Conservation (phyloP, 202 grass and related monocot genomes). For the Zoysia matrella region DNA sequence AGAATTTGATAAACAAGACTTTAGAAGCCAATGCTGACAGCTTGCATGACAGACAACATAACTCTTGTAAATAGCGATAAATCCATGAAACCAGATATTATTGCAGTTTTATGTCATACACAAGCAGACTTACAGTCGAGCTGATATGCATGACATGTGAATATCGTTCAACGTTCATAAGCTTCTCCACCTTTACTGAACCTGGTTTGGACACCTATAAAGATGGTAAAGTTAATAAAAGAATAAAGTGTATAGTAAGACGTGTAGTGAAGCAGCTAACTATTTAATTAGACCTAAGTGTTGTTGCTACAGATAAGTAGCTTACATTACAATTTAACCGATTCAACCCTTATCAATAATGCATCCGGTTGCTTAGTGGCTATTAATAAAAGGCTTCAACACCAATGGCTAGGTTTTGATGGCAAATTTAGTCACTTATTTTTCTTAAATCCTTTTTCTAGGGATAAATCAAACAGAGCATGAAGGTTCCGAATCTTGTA, state of each 20-base stretch:
- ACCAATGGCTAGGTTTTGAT: not conserved
- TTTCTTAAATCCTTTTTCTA: not conserved
- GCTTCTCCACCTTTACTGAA: conserved; percentile 82
- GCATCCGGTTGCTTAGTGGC: not conserved
- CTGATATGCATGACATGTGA: conserved; percentile 97
- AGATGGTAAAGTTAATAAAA: conserved; percentile 17
- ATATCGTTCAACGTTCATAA: conserved; percentile 93
- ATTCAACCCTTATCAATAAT: not conserved
- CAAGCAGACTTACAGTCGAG: conserved; percentile 58
- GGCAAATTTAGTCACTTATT: not conserved
- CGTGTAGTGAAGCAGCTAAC: not conserved
- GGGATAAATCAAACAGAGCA: not conserved
- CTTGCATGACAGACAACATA: not conserved
- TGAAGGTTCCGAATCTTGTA: not conserved
- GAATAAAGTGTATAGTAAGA: conserved; percentile 9
- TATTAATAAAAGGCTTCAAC: not conserved
- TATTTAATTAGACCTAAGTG: conserved; percentile 7
- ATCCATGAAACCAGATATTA: conserved; percentile 1
- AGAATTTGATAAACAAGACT: not conserved
- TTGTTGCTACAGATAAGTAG: not conserved
- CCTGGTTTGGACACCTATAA: conserved; percentile 79
- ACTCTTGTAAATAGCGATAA: not conserved
- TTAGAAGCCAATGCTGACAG: not conserved
- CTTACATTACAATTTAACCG: not conserved
- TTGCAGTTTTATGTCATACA: not conserved